Conservation (phyloP, 306 rosid genomes). For the Glycine tomentella region DNA sequence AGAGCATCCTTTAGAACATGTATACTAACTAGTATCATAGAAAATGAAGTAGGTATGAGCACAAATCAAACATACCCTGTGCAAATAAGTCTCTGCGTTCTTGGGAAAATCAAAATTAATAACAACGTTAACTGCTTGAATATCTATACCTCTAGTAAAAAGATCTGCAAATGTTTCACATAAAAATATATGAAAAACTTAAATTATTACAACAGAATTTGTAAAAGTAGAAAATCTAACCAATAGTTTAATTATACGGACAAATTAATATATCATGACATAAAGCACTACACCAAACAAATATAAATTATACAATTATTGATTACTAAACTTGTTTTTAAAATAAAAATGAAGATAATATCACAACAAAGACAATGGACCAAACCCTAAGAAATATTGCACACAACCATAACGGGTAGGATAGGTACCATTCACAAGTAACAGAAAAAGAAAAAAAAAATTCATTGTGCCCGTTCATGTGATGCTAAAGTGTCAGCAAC, state of each 20-base stretch:
- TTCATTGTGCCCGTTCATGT: background rate
- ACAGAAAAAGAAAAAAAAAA: background rate
- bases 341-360: conserved; percentile 9
- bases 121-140: conserved; percentile 97
- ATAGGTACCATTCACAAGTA: conserved; percentile 21
- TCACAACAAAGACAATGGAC: background rate
- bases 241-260: conserved; percentile 12
- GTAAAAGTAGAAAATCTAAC: background rate
- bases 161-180: conserved; percentile 69
- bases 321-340: background rate
- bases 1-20: conserved; percentile 34
- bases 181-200: background rate
- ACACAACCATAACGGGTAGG: background rate
- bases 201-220: conserved; percentile 2
- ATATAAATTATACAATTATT: conserved; percentile 7
- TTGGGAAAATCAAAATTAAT: conserved; percentile 97
- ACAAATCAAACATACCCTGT: conserved; percentile 72
- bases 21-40: background rate
- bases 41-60: conserved; percentile 4
- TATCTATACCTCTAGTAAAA: conserved; percentile 96
- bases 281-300: background rate
- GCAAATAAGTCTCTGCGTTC: conserved; percentile 93
- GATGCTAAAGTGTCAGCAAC: conserved; percentile 38
- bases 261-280: conserved; percentile 13
- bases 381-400: background rate